A percentile compares a stretch with the other conserved stretches of the same genome.
phyloP scores from a whole-genome alignment of 2,329 filamentous ascomycete species.

The Fusarium sp. region DNA sequence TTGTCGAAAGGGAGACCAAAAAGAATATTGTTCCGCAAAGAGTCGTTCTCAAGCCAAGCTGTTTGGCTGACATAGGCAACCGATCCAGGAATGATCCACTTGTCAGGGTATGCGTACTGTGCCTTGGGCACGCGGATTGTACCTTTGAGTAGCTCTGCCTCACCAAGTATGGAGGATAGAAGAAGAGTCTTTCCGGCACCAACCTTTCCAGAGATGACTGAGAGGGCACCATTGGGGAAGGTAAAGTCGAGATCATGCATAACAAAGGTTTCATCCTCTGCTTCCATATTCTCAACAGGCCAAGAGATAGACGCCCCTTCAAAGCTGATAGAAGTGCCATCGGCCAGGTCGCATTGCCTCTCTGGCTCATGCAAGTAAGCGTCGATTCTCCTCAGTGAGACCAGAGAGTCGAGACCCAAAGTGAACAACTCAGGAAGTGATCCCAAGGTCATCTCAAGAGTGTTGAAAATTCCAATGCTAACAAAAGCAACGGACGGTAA shows the following conservation, averaged over 20 bases:
- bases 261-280: conserved; percentile 70
- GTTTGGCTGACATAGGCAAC: conserved; percentile 82
- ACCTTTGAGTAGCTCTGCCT: conserved; percentile 75
- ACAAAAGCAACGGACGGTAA: conserved; percentile 82
- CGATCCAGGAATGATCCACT: conserved; percentile 77
- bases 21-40: conserved; percentile 79
- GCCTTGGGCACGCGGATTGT: conserved; percentile 65
- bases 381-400: conserved; percentile 77
- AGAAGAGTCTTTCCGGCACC: conserved; percentile 82
- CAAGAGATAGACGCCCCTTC: conserved; percentile 76
- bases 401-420: conserved; percentile 76
- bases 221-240: conserved; percentile 77
- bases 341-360: conserved; percentile 63
- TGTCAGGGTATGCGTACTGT: conserved; percentile 63
- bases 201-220: conserved; percentile 79
- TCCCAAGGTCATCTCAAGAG: conserved; percentile 76
- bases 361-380: conserved; percentile 76
- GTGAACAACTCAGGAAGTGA: conserved; percentile 79
- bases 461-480: conserved; percentile 78
- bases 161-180: conserved; percentile 78
- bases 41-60: conserved; percentile 86
- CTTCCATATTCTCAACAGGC: conserved; percentile 72
- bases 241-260: conserved; percentile 71
- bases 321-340: conserved; percentile 72
- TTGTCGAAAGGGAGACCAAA: conserved; percentile 79